phyloP scores from a whole-genome alignment of 2,329 filamentous ascomycete species.

The Trichophyton benhamiae region DNA sequence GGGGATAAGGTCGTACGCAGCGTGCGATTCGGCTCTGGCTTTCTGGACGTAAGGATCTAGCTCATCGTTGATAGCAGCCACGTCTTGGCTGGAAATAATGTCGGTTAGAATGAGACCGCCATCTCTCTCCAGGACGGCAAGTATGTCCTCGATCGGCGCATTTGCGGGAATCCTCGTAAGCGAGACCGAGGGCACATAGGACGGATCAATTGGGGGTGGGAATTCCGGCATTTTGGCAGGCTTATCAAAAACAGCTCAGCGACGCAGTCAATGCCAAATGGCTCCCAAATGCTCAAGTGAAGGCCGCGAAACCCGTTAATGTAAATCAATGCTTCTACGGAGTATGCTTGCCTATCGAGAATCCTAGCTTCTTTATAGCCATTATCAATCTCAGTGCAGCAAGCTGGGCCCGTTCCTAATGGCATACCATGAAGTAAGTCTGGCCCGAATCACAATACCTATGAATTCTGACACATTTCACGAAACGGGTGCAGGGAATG shows the following conservation, averaged over 20 bases:
- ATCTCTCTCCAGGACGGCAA: conserved; percentile 1
- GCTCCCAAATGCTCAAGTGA: neutral
- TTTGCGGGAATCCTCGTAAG: conserved; percentile 1
- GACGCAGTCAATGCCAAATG: neutral
- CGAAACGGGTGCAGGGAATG: neutral
- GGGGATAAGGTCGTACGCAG: conserved; percentile 1
- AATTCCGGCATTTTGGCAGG: conserved; percentile 1
- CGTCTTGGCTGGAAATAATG: neutral
- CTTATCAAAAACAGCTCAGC: neutral
- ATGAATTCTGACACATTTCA: neutral
- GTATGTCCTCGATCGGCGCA: neutral
- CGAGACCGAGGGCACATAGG: neutral
- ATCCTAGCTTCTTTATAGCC: neutral
- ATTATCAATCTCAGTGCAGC: neutral
- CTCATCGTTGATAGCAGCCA: neutral
- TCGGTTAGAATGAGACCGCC: neutral
- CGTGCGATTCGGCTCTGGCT: neutral
- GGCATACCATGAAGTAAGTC: neutral
- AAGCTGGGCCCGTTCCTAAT: neutral
- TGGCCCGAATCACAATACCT: neutral
- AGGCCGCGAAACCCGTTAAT: too few relatives aligned
- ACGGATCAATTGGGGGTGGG: neutral
- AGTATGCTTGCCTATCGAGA: neutral
- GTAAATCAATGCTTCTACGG: neutral
- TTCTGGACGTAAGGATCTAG: neutral